These are phyloP conservation scores for Linnemannia schmuckeri DNA, from an alignment of 192 early-diverging fungal species.

Conservation along the genomic window DNA sequence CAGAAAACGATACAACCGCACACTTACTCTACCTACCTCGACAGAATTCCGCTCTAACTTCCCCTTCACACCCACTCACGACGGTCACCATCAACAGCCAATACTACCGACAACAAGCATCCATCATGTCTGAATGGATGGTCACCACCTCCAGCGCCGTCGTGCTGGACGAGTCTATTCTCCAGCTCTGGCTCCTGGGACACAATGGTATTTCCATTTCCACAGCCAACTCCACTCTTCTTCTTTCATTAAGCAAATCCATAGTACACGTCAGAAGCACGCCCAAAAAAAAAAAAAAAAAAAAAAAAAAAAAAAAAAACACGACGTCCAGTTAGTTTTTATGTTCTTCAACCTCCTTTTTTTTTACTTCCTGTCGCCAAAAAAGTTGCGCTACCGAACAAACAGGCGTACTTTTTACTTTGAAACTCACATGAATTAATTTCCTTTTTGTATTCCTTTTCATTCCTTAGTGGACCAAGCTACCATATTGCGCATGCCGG, in stretches of 20 bases:
- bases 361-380: not conserved
- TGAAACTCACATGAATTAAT: not conserved
- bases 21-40: not conserved
- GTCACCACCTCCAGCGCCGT: slow-evolving; percentile 51
- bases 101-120: slow-evolving; percentile 9
- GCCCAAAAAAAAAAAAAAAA: not conserved
- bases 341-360: not conserved
- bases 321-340: not conserved
- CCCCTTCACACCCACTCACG: not conserved
- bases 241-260: not conserved
- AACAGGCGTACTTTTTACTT: not conserved
- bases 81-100: slow-evolving; percentile 3
- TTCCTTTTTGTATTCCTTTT: not conserved
- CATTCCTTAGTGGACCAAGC: slow-evolving; percentile 46
- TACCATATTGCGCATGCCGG: slow-evolving; percentile 33
- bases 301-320: not conserved
- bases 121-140: slow-evolving; percentile 55
- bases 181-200: slow-evolving; percentile 51
- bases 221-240: not conserved
- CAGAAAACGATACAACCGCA: not conserved
- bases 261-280: not conserved
- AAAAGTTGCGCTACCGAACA: not conserved
- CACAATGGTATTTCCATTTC: slow-evolving; percentile 25
- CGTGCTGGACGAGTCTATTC: slow-evolving; percentile 55
- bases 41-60: not conserved